Evolutionary conservation across 1,284 basidiomycete species (phyloP), one percentile per base, ranked within the genome.

Genomic region (Exobasidium cylindrosporum): DNA sequence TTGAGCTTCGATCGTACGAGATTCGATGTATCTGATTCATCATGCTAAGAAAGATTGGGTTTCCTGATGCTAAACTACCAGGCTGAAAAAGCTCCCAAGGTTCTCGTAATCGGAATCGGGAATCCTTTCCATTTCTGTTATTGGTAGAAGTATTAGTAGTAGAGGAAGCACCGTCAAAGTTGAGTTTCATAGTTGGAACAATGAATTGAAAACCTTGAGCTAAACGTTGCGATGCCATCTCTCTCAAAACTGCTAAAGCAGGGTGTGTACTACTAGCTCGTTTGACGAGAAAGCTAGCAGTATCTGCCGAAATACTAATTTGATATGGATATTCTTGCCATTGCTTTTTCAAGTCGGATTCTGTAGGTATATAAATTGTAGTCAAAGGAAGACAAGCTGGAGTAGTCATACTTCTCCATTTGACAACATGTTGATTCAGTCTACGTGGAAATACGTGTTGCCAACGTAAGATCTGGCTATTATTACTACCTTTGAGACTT

Each of bases 151-250:
- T 2, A 23, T 54, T 52, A 10, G 23, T 26, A 1, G 49, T 13
- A 29, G 35, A 46, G 21, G 43, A n/a, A 35, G 17, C 17, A n/a
- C 11, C 29, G 17, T 55, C 24, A 23, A 45, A 45, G 17, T n/a
- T 31, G 4, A 17, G 23, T 23, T 43, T 57, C 7, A 52, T 46
- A 17, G 35, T 40, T 23, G 57, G 57, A 7, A 81, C 77, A 47
- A 97, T 88, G 74, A 97, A 92, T 79, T 98, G 95, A 81, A 97
- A 98, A n/a, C 95, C 94, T 79, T 97, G 93, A 5, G 89, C 87
- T 6, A 98, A 84, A 14, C 95, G 85, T 59, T 97, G 88, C 3
- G 90, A 92, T 0, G 91, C 89, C 90, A 97, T 95, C 56, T 92
- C 92, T 31, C 89, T 86, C 88, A 97, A 90, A 28, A 96, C 89